Base-by-base conservation (phyloP, 176 grass and related monocot genomes). In the Zizania latifolia region DNA sequence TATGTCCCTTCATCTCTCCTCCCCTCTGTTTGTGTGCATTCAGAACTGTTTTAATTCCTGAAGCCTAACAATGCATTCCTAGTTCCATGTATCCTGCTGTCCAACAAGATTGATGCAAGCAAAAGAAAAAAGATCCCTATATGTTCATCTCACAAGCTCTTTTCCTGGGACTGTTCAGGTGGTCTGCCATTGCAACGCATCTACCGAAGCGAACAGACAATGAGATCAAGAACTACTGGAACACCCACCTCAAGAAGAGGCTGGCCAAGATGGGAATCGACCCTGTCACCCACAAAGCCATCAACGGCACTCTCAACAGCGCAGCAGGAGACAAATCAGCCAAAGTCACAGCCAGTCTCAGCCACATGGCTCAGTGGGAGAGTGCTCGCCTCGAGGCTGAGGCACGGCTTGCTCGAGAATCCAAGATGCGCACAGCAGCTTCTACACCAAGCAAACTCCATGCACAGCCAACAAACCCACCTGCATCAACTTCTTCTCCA, bases 191-290 rank as follows among this genome's bases (percentile, higher is more conserved):
- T 5, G 94, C 90, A 61, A 97, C 90, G 0, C 94, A 97, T 78
- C 84, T 97, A 44, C 86, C 94, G 9, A 93, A 93, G 59, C 83
- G 94, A 74, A 97, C 94, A 0, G 94, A 97, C 71, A 97, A 97
- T 28, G 90, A 97, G 86, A 97, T 97, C 88, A 97, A 97, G 83
- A 97, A 97, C 83, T 97, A 93, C 56, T 97, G 94, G 94, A 97
- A 97, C 78, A 97, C 94, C 29, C 94, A 97, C 83, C 88, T 97
- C 21, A 97, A 93, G 88, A 97, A 97, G 81, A 84, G 90, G 57
- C 67, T 97, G 33, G 71, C 90, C 8, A 97, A 91, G 85, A 97
- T 97, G 94, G 94, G 94, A 27, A 97, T 97, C 36, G 94, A 97
- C 48, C 94, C 90, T 3, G 84, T 89, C 65, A 97, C 90, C 38